Evolutionary conservation across 108 stramenopile genomes (phyloP), one percentile per base, ranked within the genome.

Genomic region (Epithemia pelagica): DNA sequence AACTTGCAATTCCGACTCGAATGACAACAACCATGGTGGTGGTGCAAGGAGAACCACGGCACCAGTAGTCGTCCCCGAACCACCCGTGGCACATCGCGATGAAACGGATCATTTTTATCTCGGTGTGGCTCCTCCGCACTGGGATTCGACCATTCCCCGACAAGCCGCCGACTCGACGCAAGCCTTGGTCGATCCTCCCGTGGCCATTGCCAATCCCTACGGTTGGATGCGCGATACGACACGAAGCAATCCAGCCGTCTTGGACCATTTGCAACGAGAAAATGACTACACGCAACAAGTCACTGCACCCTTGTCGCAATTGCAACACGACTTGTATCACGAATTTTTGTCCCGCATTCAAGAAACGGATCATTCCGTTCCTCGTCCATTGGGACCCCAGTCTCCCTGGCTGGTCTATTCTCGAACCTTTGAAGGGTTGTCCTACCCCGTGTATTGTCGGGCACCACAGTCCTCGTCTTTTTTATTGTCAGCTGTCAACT

Each of bases 181-280:
- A 54, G 52, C 73, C 8, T 81, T 93, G 29, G 68, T 96, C 56
- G 81, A 85, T 37, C 94, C 96, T 24, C 90, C 92, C 7, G 73
- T 78, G 8, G 27, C 69, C 21, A 62, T 92, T 28, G 65, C 77
- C 1, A 86, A 95, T 81, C 90, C 90, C 7, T 95, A 92, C 74
- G 95, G 89, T 24, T 97, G 96, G 96, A 74, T 97, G 68, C 82
- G 96, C 18, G 91, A 95, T 72, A 90, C 93, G 29, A 67, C 74
- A 25, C 84, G 96, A 20, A 78, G 76, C 23, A 80, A 88, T 28
- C 56, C 67, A 21, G 82, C 85, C 53, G 82, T 98, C 8, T 59
- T 96, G 51, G 68, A 77, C n/a, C 92, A 95, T 72, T 69, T 98
- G 27, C 62, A 67, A 10, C 74, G 77, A 8, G 97, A 98, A 76